Base-by-base conservation (phyloP, 768 basidiomycete genomes). In the Lactarius trivialis region DNA sequence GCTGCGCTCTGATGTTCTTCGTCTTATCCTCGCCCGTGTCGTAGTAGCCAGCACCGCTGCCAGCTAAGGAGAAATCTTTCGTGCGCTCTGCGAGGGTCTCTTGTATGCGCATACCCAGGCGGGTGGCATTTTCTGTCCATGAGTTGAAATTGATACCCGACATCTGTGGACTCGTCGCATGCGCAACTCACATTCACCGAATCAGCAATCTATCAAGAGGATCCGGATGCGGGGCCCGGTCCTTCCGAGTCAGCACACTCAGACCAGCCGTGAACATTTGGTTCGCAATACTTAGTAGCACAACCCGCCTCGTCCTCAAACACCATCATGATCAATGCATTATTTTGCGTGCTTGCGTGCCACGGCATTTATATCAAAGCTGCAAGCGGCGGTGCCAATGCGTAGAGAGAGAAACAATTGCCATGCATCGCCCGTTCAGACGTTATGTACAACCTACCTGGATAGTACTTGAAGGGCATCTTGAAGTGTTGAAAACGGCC, bases 61-160 rank as follows among this genome's bases (percentile, higher is more conserved):
- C 80, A n/a, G 79, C 73, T 64, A 89, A 76, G 43, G 81, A 72
- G 37, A 92, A 76, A 62, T 92, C 89, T 58, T 89, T 79, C 1
- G 91, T 91, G 61, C 82, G 87, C 65, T 93, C 91, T 4, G 86
- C 86, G 70, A 93, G 76, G 3, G 89, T 84, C 70, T 93, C 91
- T 67, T 91, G 89, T 8, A 93, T 79, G 30, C 92, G 85, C 81
- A 84, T 85, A 21, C 90, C 89, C 32, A 93, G 80, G 34, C 91
- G 80, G 28, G 89, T 81, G 19, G 91, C 91, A 84, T 93, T 92
- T 75, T 91, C 89, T 8, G 89, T 84, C 65, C 91, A 78, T 5
- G 72, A 60, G 61, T 73, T 73, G 55, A 75, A 66, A 41, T 74
- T 71, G 55, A 73, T 56, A 33, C 67, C 65, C n/a, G 71, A 57